Conservation (phyloP, 2,329 filamentous ascomycete species). For the Aspergillus vadensis region DNA sequence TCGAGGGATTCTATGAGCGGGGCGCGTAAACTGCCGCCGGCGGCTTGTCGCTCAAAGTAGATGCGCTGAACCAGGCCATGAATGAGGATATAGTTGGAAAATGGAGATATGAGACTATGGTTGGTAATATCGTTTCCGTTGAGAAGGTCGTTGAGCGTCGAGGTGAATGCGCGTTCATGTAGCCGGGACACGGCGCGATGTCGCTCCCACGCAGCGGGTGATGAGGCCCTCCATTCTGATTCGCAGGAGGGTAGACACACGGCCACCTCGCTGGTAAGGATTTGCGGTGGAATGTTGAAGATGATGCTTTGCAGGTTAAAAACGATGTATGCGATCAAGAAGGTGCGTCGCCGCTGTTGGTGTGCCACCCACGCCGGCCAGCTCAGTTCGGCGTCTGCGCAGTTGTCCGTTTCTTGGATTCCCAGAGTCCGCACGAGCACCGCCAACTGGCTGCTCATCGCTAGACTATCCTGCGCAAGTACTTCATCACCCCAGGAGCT, state of each 20-base stretch:
- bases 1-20: constrained; percentile 1
- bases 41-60: constrained; percentile 59
- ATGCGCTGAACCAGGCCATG: constrained; percentile 71
- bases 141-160: neutral
- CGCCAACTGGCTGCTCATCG: neutral
- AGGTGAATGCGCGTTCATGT: neutral
- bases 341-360: constrained; percentile 30
- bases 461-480: neutral
- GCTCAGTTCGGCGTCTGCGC: neutral
- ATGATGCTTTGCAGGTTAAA: constrained; percentile 32
- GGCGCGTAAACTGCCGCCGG: neutral
- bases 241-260: constrained; percentile 27
- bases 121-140: neutral
- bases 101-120: constrained; percentile 36
- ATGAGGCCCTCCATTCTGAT: constrained; percentile 24
- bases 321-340: constrained; percentile 29
- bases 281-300: constrained; percentile 30
- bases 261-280: constrained; percentile 28
- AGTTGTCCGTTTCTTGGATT: neutral
- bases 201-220: neutral
- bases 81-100: constrained; percentile 69
- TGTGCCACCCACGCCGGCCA: constrained; percentile 29
- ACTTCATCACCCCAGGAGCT: constrained; percentile 11
- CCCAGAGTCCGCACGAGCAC: neutral
- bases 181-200: neutral